These are phyloP conservation scores for Echria macrotheca DNA, from an alignment of 495 filamentous ascomycete species.

Conservation along the genomic window DNA sequence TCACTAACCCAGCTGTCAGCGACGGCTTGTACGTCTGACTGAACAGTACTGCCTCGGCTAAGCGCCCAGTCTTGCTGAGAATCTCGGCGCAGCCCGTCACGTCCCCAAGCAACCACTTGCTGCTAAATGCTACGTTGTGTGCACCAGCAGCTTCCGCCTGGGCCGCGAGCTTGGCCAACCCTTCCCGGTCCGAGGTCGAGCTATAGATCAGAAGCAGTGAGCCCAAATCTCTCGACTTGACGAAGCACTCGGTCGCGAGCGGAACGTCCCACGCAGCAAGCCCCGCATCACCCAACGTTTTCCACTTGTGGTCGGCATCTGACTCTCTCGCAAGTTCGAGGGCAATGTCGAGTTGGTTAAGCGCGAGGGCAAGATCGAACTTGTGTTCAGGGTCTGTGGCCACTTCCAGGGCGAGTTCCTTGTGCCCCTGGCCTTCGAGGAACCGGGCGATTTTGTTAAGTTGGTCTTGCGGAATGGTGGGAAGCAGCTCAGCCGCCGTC, in stretches of 20 bases:
- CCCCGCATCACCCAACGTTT: constrained; percentile 88
- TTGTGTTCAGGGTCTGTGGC: constrained; percentile 94
- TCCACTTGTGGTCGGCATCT: constrained; percentile 95
- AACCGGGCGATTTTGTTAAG: constrained; percentile 97
- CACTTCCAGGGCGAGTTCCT: constrained; percentile 91
- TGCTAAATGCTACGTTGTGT: constrained; percentile 88
- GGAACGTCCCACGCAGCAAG: constrained; percentile 78
- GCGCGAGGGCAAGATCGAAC: constrained; percentile 83
- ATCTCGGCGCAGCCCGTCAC: constrained; percentile 76
- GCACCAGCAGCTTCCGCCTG: constrained; percentile 71
- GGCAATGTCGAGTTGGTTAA: constrained; percentile 79
- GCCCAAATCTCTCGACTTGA: constrained; percentile 80
- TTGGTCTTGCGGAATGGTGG: constrained; percentile 78
- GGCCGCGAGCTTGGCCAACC: constrained; percentile 61
- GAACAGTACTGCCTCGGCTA: constrained; percentile 83
- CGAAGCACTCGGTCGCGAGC: constrained; percentile 90
- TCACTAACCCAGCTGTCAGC: constrained; percentile 59
- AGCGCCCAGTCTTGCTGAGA: constrained; percentile 67
- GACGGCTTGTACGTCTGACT: constrained; percentile 92
- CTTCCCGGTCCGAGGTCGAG: constrained; percentile 68
- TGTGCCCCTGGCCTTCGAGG: constrained; percentile 94
- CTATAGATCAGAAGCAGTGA: constrained; percentile 83
- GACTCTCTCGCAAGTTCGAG: constrained; percentile 76
- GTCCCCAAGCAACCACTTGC: constrained; percentile 82
- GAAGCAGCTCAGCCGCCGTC: constrained; percentile 75